phyloP scores from a whole-genome alignment of 306 rosid genomes.

The Pyrus betulifolia region DNA sequence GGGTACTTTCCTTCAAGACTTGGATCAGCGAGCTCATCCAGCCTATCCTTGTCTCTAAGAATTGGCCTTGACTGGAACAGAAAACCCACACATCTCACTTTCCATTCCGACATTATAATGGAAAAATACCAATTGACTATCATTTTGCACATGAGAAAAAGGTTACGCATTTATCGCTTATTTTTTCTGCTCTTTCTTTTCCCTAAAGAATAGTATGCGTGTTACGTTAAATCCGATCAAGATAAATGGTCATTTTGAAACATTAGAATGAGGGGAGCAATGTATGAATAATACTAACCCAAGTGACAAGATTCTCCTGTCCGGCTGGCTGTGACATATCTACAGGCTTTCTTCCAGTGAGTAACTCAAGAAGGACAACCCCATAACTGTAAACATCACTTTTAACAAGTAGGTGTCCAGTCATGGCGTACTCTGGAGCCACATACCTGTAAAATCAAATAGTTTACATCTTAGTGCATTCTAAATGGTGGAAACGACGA shows the following conservation, averaged over 20 bases:
- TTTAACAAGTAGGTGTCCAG: constrained; percentile 88
- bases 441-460: constrained; percentile 63
- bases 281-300: constrained; percentile 54
- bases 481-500: constrained; percentile 6
- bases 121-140: not conserved
- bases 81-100: constrained; percentile 12
- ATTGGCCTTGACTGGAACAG: constrained; percentile 84
- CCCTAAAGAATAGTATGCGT: not conserved
- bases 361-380: constrained; percentile 85
- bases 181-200: not conserved
- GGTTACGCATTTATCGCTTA: not conserved
- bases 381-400: constrained; percentile 98
- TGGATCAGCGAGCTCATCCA: constrained; percentile 82
- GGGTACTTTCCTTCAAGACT: constrained; percentile 84
- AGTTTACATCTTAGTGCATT: constrained; percentile 18
- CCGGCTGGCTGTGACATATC: constrained; percentile 95
- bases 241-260: constrained; percentile 11
- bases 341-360: constrained; percentile 89
- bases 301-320: constrained; percentile 93
- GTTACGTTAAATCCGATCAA: not conserved
- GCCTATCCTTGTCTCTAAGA: constrained; percentile 81
- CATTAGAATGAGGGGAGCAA: not conserved
- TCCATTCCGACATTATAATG: not conserved
- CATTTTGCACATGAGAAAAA: not conserved
- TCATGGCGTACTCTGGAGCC: constrained; percentile 99